Conservation (phyloP, 306 rosid genomes). For the Cucumis melo region DNA sequence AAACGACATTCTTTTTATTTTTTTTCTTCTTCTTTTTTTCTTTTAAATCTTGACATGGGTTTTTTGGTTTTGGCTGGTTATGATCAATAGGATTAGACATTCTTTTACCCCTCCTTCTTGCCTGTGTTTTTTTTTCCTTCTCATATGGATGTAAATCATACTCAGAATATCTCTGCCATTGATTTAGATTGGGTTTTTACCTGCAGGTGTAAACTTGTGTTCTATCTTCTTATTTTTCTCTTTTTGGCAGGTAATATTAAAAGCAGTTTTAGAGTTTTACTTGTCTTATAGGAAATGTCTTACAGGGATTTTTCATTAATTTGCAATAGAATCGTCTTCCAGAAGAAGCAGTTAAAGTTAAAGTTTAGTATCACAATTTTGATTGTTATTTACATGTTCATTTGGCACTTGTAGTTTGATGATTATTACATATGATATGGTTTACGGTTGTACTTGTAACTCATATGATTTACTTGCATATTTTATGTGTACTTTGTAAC, state of each 20-base stretch:
- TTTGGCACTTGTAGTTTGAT: background rate
- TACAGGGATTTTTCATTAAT: background rate
- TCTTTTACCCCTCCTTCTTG: background rate
- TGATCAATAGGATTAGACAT: slow-evolving; percentile 7
- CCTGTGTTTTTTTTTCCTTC: background rate
- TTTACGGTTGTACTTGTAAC: background rate
- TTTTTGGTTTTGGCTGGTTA: background rate
- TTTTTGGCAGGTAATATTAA: background rate
- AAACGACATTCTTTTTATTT: background rate
- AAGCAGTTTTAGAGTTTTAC: background rate
- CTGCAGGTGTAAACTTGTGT: slow-evolving; percentile 5
- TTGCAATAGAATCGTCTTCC: background rate
- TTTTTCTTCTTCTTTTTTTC: no score
- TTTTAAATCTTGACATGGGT: background rate
- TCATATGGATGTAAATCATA: slow-evolving; percentile 8
- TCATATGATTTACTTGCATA: no score
- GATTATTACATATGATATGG: background rate
- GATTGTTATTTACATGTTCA: background rate
- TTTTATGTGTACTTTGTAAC: no score
- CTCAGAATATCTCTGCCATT: background rate
- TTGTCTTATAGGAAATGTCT: background rate
- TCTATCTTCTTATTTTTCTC: background rate
- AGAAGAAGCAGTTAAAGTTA: background rate
- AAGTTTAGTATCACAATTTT: background rate
- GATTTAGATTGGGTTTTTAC: slow-evolving; percentile 1